A percentile compares a stretch with the other conserved stretches of the same genome.
Conservation (phyloP, 1,284 basidiomycete genomes). For the Coriolopsis trogii region DNA sequence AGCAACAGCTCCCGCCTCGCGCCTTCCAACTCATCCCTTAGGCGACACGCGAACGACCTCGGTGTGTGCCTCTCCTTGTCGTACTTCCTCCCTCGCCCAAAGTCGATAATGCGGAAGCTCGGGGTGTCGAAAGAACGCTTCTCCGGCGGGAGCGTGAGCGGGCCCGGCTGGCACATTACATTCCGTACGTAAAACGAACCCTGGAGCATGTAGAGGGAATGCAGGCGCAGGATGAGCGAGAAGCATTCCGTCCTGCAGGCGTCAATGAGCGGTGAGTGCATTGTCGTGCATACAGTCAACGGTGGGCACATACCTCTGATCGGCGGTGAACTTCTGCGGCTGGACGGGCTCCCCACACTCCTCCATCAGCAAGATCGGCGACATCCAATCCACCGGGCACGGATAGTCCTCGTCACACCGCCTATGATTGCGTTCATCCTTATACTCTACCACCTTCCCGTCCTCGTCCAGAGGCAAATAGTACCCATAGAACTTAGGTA, state of each 20-base stretch:
- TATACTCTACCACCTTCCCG: too few relatives aligned
- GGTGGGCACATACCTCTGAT: conserved; percentile 42
- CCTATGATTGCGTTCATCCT: conserved; percentile 1
- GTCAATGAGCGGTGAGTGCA: too few relatives aligned
- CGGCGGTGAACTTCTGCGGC: conserved; percentile 32
- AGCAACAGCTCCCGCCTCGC: too few relatives aligned
- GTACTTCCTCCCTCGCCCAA: conserved; percentile 39
- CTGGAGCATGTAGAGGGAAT: conserved; percentile 43
- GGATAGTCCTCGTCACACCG: conserved; percentile 3
- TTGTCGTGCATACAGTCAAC: conserved; percentile 58
- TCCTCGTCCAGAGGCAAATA: conserved; percentile 37
- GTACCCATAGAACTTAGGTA: conserved; percentile 59
- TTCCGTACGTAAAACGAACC: conserved; percentile 48
- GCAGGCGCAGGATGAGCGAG: conserved; percentile 46
- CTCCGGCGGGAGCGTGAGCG: conserved; percentile 39
- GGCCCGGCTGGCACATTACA: conserved; percentile 49
- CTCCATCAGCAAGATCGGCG: conserved; percentile 53
- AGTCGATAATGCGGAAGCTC: conserved; percentile 57
- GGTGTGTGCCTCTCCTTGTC: neutral
- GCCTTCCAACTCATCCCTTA: too few relatives aligned
- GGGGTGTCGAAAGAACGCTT: conserved; percentile 28
- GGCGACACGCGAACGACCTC: too few relatives aligned
- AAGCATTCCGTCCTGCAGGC: conserved; percentile 41
- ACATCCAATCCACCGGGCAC: conserved; percentile 30
- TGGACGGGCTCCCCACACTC: conserved; percentile 46